These are phyloP conservation scores for Diplodia seriata DNA, from an alignment of 2,329 filamentous ascomycete genomes.

Conservation along the genomic window DNA sequence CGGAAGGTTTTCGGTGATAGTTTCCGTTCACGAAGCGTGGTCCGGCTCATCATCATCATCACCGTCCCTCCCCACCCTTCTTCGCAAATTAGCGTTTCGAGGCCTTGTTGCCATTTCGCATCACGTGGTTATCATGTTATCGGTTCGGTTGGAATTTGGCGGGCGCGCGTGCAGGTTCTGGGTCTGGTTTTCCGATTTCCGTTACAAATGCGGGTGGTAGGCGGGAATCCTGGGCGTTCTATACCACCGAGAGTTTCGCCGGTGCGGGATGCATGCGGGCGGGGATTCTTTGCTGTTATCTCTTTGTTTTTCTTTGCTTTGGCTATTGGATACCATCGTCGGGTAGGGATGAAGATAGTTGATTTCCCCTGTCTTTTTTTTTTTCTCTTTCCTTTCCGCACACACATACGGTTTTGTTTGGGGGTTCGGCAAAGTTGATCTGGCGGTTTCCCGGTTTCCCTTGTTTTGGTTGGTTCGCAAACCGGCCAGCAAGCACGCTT, in stretches of 20 bases:
- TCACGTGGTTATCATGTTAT: conserved; percentile 1
- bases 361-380: neutral
- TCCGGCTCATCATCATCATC: neutral
- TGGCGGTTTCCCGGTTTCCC: neutral
- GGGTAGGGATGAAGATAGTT: neutral
- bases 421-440: neutral
- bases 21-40: neutral
- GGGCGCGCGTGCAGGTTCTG: neutral
- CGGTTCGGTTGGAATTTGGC: neutral
- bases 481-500: too few relatives aligned
- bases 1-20: conserved; percentile 1
- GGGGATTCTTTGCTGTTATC: neutral
- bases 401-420: neutral
- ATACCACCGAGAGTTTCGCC: conserved; percentile 31
- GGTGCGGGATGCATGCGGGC: conserved; percentile 13
- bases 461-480: too few relatives aligned
- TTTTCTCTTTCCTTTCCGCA: neutral
- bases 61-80: neutral
- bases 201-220: neutral
- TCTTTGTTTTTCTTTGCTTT: neutral
- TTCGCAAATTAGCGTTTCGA: neutral
- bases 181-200: neutral
- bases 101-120: neutral
- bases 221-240: conserved; percentile 13
- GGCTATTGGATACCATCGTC: neutral